Percentiles rank a stretch among this genome's conserved stretches.
These are phyloP conservation scores for Coniochaeta pulveracea DNA, from an alignment of 2,329 filamentous ascomycete genomes.

Conservation along the genomic window DNA sequence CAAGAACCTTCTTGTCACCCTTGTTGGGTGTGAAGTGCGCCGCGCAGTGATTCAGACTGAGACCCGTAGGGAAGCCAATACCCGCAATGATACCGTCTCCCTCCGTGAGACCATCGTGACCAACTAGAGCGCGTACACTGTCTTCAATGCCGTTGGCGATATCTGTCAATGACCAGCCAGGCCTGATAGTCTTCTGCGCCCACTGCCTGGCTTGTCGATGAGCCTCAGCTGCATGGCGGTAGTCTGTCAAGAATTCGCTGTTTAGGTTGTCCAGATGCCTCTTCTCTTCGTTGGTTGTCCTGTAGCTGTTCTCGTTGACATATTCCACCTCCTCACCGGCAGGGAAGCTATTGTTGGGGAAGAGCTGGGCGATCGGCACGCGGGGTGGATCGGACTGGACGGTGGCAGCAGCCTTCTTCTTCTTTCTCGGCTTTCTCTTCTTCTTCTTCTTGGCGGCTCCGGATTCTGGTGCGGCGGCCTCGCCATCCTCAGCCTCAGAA, in stretches of 20 bases:
- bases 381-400: constrained; percentile 68
- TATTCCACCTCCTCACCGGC: constrained; percentile 73
- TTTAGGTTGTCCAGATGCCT: constrained; percentile 72
- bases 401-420: constrained; percentile 32
- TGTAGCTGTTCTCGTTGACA: constrained; percentile 61
- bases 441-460: constrained; percentile 55
- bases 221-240: constrained; percentile 67
- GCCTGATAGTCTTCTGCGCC: constrained; percentile 69
- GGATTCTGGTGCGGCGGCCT: constrained; percentile 23
- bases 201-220: constrained; percentile 75
- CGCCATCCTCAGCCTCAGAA: constrained; percentile 35
- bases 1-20: constrained; percentile 66
- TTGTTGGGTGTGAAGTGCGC: constrained; percentile 79
- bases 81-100: constrained; percentile 67
- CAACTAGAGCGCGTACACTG: constrained; percentile 62
- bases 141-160: constrained; percentile 77
- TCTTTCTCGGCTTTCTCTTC: constrained; percentile 59
- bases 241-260: constrained; percentile 65
- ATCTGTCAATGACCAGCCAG: constrained; percentile 64
- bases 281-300: constrained; percentile 78
- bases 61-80: constrained; percentile 73
- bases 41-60: constrained; percentile 73
- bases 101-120: constrained; percentile 63
- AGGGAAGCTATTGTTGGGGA: constrained; percentile 61
- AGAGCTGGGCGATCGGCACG: constrained; percentile 62